Evolutionary conservation across 768 basidiomycete species (phyloP), one percentile per base, ranked within the genome.

Genomic region (Zangia roseola): DNA sequence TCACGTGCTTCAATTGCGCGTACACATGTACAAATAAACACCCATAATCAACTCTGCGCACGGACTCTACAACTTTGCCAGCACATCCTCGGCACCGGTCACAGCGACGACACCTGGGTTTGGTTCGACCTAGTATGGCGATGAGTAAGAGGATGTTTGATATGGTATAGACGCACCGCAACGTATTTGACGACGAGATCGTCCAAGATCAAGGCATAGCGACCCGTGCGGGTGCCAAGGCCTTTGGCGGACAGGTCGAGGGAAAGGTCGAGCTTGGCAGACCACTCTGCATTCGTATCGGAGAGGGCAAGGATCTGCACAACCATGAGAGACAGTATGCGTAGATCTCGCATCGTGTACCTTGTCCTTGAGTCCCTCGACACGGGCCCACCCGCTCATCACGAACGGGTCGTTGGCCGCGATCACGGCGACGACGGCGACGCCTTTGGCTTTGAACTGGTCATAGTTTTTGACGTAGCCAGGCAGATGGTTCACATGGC

Each of bases 131-230:
- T 63, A 2, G 30, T 1, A 25, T 2, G 19, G 10, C 1, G 19
- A 30, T 50, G 38, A 60, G 52, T 26, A 13, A 6, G 6, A 13
- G 4, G 19, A 28, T 2, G 0, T 3, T 12, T 8, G 16, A 38
- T 31, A 3, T 2, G 20, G 55, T 9, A 16, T 57, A 35, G 24
- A 69, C 77, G 43, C 54, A 82, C 86, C 61, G 68, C 78, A 45
- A 90, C 57, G 58, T 85, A 83, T 52, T 78, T 80, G 58, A 92
- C 80, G 52, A 82, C 78, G 45, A 88, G 76, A 61, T 88, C 76
- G 39, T 92, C 84, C 57, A 88, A 57, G 58, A 88, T 69, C 48
- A 88, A 54, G 24, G 81, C 84, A 52, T 81, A 88, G 40, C 85
- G 79, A 21, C 66, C 66, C 28, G 83, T 84, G 43, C 86, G 82